Evolutionary conservation across 805 yeast genomes (phyloP).

Genomic region (Metschnikowia cubensis): DNA sequence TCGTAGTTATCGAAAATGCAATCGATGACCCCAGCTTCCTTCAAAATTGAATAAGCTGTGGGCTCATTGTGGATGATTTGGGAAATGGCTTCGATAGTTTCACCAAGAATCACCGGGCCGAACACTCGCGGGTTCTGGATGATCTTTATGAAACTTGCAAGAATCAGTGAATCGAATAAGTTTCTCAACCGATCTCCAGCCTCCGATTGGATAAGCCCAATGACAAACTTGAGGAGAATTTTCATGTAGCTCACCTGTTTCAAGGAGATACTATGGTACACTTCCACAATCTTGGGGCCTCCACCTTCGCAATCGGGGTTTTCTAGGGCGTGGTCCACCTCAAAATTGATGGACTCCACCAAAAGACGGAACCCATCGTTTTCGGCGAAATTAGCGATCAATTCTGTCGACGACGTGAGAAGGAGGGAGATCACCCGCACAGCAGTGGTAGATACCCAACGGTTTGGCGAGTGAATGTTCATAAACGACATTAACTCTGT

Average conservation of each 20-base stretch:
- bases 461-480: slow-evolving; percentile 45
- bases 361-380: slow-evolving; percentile 62
- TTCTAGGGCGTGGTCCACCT: slow-evolving; percentile 59
- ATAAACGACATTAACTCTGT: slow-evolving; percentile 62
- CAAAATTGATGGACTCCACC: slow-evolving; percentile 57
- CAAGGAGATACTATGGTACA: slow-evolving; percentile 50
- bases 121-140: slow-evolving; percentile 54
- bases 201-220: slow-evolving; percentile 63
- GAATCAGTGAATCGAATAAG: slow-evolving; percentile 78
- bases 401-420: slow-evolving; percentile 42
- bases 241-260: slow-evolving; percentile 50
- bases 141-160: slow-evolving; percentile 56
- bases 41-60: slow-evolving; percentile 74
- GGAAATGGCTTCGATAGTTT: slow-evolving; percentile 60
- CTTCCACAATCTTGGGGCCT: slow-evolving; percentile 49
- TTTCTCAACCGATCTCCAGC: slow-evolving; percentile 83
- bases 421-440: slow-evolving; percentile 51
- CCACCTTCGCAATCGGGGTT: slow-evolving; percentile 58
- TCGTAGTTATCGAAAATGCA: slow-evolving; percentile 57
- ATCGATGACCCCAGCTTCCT: slow-evolving; percentile 72
- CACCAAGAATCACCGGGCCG: slow-evolving; percentile 62
- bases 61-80: slow-evolving; percentile 86
- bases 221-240: slow-evolving; percentile 58
- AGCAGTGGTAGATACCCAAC: slow-evolving; percentile 61
- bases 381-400: slow-evolving; percentile 60